phyloP scores from a whole-genome alignment of 495 filamentous ascomycete genomes.

The Daldinia bambusicola region DNA sequence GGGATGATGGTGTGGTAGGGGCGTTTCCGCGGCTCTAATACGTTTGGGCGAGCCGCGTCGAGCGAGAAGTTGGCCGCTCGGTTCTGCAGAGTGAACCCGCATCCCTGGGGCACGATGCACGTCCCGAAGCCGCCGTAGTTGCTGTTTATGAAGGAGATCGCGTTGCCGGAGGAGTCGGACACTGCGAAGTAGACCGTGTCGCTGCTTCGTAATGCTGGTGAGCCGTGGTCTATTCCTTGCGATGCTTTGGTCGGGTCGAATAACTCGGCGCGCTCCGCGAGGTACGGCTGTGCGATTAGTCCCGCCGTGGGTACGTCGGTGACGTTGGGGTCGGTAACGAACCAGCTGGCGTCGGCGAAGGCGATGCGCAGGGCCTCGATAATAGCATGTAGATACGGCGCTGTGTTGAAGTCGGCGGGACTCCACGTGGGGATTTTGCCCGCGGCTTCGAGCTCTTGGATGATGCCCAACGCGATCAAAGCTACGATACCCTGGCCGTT shows the following conservation, averaged over 20 bases:
- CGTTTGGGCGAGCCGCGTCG: constrained; percentile 74
- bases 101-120: constrained; percentile 80
- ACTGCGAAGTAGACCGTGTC: constrained; percentile 96
- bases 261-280: constrained; percentile 52
- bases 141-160: constrained; percentile 95
- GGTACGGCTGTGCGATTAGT: constrained; percentile 65
- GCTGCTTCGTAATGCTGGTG: constrained; percentile 67
- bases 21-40: constrained; percentile 80
- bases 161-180: constrained; percentile 84
- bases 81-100: constrained; percentile 94
- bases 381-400: constrained; percentile 85
- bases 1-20: constrained; percentile 99
- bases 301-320: constrained; percentile 69
- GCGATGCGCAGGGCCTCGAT: constrained; percentile 92
- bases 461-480: constrained; percentile 90
- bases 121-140: constrained; percentile 94
- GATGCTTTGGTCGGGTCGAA: constrained; percentile 50
- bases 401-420: constrained; percentile 76
- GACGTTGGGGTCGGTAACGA: constrained; percentile 82
- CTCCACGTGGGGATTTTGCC: constrained; percentile 77
- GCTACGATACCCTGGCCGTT: constrained; percentile 98
- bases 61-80: constrained; percentile 88
- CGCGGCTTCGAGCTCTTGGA: constrained; percentile 81
- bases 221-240: constrained; percentile 61
- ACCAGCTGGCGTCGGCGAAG: constrained; percentile 92